Conservation (phyloP, 768 basidiomycete species). For the Nidularia sp. region DNA sequence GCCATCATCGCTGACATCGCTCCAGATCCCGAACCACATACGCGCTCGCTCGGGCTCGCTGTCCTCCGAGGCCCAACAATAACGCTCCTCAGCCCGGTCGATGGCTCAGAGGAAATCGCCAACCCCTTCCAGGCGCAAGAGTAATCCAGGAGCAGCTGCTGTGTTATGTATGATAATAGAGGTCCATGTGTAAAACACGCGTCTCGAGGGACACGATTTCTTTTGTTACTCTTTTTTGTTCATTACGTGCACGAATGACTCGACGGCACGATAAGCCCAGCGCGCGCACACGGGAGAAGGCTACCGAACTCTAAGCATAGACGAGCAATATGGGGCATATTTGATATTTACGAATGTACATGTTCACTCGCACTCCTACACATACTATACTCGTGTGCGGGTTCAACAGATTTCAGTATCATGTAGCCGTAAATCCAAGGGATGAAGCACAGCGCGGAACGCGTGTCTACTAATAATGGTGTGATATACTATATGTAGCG, state of each 20-base stretch:
- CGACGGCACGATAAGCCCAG: too few species aligned
- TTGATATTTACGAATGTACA: not conserved
- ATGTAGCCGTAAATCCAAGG: constrained; percentile 2
- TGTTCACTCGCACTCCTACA: not conserved
- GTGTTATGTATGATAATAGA: too few species aligned
- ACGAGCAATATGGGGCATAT: too few species aligned
- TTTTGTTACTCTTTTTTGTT: too few species aligned
- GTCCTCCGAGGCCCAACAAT: constrained; percentile 94
- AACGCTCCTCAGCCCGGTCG: constrained; percentile 89
- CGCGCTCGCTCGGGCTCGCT: constrained; percentile 72
- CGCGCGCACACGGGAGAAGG: too few species aligned
- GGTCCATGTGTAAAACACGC: too few species aligned
- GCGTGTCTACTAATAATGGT: constrained; percentile 8
- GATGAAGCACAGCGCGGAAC: constrained; percentile 4
- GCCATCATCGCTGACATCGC: not conserved
- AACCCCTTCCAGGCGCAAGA: constrained; percentile 83
- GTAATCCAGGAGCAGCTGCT: constrained; percentile 16
- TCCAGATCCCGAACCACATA: constrained; percentile 62
- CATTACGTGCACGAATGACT: too few species aligned
- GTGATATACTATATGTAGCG: constrained; percentile 7
- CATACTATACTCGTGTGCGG: too few species aligned
- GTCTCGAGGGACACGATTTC: too few species aligned
- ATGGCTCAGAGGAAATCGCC: constrained; percentile 91
- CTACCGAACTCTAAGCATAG: too few species aligned
- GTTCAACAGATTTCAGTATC: not conserved